Evolutionary conservation across 192 early-diverging fungal genomes (phyloP).

Genomic region (Obelidium mucronatum): DNA sequence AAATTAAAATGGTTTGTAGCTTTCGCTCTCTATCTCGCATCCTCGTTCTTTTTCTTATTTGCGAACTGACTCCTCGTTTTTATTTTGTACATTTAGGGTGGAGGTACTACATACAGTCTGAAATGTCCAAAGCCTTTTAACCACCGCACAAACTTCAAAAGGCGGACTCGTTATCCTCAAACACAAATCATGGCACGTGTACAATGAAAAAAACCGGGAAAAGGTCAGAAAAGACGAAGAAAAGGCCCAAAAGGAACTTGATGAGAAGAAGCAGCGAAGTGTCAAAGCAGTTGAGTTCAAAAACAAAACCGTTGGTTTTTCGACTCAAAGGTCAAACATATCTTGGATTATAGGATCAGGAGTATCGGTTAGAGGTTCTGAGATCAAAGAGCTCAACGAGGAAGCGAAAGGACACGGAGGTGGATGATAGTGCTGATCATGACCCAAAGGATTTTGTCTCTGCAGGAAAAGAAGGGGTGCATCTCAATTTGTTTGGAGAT

Average conservation of each 20-base stretch:
- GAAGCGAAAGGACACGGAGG: conserved; percentile 1
- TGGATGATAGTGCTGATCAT: conserved; percentile 16
- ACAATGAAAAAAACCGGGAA: conserved; percentile 75
- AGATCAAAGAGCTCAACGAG: conserved; percentile 52
- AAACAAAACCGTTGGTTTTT: too few species aligned
- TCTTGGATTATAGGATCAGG: conserved; percentile 55
- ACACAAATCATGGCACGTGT: conserved; percentile 70
- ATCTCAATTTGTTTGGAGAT: conserved; percentile 69
- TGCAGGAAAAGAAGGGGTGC: conserved; percentile 35
- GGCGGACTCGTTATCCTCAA: conserved; percentile 37
- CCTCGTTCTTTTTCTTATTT: too few species aligned
- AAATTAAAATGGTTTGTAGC: not conserved
- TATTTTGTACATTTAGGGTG: too few species aligned
- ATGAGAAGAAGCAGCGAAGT: conserved; percentile 54
- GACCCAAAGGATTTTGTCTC: not conserved
- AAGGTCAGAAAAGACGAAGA: conserved; percentile 73
- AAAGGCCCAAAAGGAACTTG: conserved; percentile 65
- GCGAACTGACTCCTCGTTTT: too few species aligned
- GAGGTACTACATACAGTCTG: too few species aligned
- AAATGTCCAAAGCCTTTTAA: too few species aligned
- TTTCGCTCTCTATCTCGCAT: too few species aligned
- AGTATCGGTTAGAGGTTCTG: conserved; percentile 62
- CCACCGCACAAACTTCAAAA: too few species aligned
- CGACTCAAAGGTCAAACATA: not conserved
- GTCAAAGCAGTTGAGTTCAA: conserved; percentile 65